Evolutionary conservation across 306 rosid genomes (phyloP).

Genomic region (Acmispon strigosus): DNA sequence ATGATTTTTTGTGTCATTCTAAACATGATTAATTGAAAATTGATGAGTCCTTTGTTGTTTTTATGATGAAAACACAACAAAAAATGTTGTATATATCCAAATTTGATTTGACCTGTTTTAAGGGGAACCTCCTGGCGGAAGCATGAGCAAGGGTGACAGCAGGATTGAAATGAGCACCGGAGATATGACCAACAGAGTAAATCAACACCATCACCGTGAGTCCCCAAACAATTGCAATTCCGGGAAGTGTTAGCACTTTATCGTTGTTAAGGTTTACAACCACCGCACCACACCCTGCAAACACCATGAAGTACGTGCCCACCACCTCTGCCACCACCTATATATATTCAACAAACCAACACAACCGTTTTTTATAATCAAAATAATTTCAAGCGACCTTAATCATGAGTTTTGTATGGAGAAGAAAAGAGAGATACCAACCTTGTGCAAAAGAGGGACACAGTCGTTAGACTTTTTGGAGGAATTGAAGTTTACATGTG

Average conservation of each 20-base stretch:
- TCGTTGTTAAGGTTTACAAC: conserved; percentile 47
- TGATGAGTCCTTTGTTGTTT: too few species aligned
- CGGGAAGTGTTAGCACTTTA: conserved; percentile 44
- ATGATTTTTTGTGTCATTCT: too few species aligned
- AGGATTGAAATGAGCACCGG: conserved; percentile 91
- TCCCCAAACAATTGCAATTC: conserved; percentile 69
- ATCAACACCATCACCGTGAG: conserved; percentile 56
- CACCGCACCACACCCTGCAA: conserved; percentile 72
- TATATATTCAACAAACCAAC: background rate
- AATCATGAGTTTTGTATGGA: background rate
- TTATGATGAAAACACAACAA: too few species aligned
- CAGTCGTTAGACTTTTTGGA: background rate
- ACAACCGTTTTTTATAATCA: background rate
- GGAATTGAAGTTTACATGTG: conserved; percentile 23
- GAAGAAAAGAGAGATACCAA: conserved; percentile 26
- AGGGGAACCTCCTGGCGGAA: conserved; percentile 48
- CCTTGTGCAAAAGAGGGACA: conserved; percentile 59
- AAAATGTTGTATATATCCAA: too few species aligned
- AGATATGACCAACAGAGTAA: conserved; percentile 76
- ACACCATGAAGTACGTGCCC: conserved; percentile 75
- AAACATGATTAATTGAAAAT: too few species aligned
- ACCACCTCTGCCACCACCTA: conserved; percentile 63
- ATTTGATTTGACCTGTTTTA: conserved; percentile 36
- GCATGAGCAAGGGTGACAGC: conserved; percentile 85
- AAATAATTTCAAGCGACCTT: background rate